Evolutionary conservation across 2,329 filamentous ascomycete genomes (phyloP).

Genomic region (Aureobasidium subglaciale): DNA sequence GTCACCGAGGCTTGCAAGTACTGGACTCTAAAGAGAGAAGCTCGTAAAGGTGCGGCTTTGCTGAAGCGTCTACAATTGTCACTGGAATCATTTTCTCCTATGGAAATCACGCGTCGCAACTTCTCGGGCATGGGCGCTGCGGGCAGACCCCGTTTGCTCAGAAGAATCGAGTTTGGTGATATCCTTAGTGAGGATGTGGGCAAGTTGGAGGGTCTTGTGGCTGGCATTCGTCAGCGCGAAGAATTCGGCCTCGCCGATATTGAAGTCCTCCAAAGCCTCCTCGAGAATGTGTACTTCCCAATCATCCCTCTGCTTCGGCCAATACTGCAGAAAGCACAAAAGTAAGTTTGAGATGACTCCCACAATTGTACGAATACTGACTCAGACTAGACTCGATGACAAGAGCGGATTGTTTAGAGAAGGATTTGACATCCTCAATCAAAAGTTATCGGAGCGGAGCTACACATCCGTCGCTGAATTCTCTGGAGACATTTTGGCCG

Average conservation of each 20-base stretch:
- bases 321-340: constrained; percentile 70
- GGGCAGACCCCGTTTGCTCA: constrained; percentile 67
- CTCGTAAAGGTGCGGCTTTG: constrained; percentile 80
- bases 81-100: constrained; percentile 92
- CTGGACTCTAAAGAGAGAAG: constrained; percentile 95
- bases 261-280: constrained; percentile 67
- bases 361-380: constrained; percentile 29
- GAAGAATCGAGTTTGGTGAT: constrained; percentile 84
- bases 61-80: constrained; percentile 90
- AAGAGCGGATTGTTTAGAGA: constrained; percentile 48
- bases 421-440: constrained; percentile 46
- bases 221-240: constrained; percentile 69
- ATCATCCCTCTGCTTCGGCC: constrained; percentile 68
- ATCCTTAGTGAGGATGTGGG: constrained; percentile 69
- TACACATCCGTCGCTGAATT: constrained; percentile 58
- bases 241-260: constrained; percentile 63
- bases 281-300: constrained; percentile 89
- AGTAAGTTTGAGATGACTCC: constrained; percentile 51
- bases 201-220: constrained; percentile 62
- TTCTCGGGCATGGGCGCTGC: constrained; percentile 90
- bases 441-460: constrained; percentile 47
- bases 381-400: constrained; percentile 50
- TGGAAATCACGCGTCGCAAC: constrained; percentile 92
- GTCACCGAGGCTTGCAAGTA: constrained; percentile 91
- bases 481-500: constrained; percentile 49